Conservation (phyloP, 352 stramenopile genomes). For the Pythium pyrilobum region DNA sequence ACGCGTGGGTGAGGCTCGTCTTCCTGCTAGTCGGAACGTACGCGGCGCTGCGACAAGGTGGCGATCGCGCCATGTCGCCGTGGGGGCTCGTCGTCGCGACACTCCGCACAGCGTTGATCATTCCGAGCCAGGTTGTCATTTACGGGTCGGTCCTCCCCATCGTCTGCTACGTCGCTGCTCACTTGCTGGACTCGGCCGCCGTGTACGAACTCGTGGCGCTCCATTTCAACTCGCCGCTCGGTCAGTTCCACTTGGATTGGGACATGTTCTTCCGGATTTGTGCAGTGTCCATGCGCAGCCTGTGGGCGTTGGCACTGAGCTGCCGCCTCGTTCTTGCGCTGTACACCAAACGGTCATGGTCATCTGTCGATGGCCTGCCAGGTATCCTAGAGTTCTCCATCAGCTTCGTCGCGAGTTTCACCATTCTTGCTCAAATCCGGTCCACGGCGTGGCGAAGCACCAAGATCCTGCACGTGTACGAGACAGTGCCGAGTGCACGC, state of each 20-base stretch:
- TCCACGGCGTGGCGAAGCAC: neutral
- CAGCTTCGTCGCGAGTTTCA: conserved; percentile 25
- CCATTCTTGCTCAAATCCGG: conserved; percentile 18
- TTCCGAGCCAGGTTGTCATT: conserved; percentile 37
- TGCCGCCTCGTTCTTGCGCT: conserved; percentile 17
- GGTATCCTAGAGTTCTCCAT: conserved; percentile 26
- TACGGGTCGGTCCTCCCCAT: conserved; percentile 38
- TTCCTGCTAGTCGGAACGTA: neutral
- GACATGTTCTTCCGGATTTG: conserved; percentile 21
- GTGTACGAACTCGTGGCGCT: conserved; percentile 30
- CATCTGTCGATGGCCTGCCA: neutral
- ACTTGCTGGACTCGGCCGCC: conserved; percentile 33
- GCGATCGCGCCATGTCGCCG: too few relatives aligned
- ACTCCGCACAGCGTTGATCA: conserved; percentile 25
- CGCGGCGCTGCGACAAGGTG: too few relatives aligned
- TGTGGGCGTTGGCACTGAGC: conserved; percentile 29
- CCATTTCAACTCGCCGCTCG: conserved; percentile 24
- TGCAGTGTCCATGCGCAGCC: conserved; percentile 32
- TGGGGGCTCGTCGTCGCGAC: neutral
- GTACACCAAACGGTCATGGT: conserved; percentile 18
- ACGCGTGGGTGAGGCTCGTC: neutral
- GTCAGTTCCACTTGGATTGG: conserved; percentile 22
- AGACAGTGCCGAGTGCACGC: neutral
- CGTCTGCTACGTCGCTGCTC: conserved; percentile 33
- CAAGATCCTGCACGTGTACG: neutral